Conservation (phyloP, 2,329 filamentous ascomycete species). For the Graphiopsis chlorocephala region DNA sequence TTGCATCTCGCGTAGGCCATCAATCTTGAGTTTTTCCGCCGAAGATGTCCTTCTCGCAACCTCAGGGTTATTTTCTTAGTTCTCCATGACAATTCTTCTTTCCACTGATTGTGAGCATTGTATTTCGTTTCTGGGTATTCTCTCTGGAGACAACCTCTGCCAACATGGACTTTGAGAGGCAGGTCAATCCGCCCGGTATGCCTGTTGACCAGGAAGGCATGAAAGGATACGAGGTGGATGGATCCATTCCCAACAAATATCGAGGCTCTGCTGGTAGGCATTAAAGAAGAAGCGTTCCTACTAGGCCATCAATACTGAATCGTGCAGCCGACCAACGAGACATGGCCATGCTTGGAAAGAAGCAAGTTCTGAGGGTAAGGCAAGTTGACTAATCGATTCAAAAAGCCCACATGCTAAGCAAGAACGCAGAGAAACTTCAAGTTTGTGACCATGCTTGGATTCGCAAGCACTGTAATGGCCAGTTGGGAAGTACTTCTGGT, state of each 20-base stretch:
- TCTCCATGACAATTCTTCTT: background rate
- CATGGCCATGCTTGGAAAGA: constrained; percentile 18
- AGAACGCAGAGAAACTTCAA: constrained; percentile 3
- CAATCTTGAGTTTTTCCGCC: background rate
- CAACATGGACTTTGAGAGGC: background rate
- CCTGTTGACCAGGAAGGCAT: constrained; percentile 16
- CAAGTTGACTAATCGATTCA: background rate
- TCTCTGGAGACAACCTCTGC: background rate
- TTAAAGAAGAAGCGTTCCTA: background rate
- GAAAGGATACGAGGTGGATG: constrained; percentile 7
- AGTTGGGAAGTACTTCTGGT: constrained; percentile 15
- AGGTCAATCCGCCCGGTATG: background rate
- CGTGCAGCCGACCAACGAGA: constrained; percentile 7
- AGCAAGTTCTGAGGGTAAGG: constrained; percentile 13
- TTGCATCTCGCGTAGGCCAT: background rate
- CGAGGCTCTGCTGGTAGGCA: background rate
- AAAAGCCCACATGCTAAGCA: background rate
- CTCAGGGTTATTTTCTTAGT: no score
- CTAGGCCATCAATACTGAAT: background rate
- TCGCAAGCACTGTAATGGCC: constrained; percentile 15
- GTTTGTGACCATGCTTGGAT: constrained; percentile 17
- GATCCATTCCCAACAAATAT: constrained; percentile 6
- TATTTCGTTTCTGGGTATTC: background rate
- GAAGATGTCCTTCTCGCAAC: background rate
- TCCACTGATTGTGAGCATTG: background rate